Evolutionary conservation across 2,329 filamentous ascomycete genomes (phyloP), one percentile per base, ranked within the genome.

Genomic region (Clathrospora elynae): DNA sequence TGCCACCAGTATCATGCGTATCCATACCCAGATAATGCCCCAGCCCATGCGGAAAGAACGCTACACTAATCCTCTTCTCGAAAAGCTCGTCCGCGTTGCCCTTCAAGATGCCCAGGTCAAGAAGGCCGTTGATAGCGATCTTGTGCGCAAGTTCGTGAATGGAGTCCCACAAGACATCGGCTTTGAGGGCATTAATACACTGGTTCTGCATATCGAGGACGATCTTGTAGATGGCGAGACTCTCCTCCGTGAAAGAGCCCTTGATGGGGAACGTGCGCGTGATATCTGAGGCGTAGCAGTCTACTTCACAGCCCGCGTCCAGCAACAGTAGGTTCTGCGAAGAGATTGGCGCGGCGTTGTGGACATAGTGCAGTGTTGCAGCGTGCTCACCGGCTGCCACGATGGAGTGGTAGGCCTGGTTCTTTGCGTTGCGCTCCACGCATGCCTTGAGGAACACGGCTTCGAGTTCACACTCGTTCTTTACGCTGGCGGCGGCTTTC

Each of bases 371-470:
- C 22, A 96, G 78, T 1, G 89, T 93, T 4, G 90, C 88, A 0
- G 87, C 91, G 11, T 88, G 85, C 4, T 83, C 79, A 8, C 92
- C 92, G 22, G 82, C 82, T 0, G 90, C 92, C 12, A 93, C 84
- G 61, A 97, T 96, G 47, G 86, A 85, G 55, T 87, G 82, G 71
- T 97, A 97, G 1, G 92, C 86, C 75, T 95, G 90, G 59, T 93
- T 84, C 64, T 84, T 86, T 37, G 87, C 86, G 16, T 87, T 88
- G 48, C 85, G 78, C 36, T 84, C 80, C 46, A 93, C 81, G 67
- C 88, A 95, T 19, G 79, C 78, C 64, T 88, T 84, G 8, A 95
- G 70, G 66, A 96, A 96, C 1, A 85, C 72, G 1, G 84, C 91
- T 67, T 95, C 86, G 20, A 96, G 82, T 67, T 96, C 87, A 22